Percentiles rank a stretch among this genome's conserved stretches.
Evolutionary conservation across 2,329 filamentous ascomycete species (phyloP).

Genomic region (Simplicillium sp.): DNA sequence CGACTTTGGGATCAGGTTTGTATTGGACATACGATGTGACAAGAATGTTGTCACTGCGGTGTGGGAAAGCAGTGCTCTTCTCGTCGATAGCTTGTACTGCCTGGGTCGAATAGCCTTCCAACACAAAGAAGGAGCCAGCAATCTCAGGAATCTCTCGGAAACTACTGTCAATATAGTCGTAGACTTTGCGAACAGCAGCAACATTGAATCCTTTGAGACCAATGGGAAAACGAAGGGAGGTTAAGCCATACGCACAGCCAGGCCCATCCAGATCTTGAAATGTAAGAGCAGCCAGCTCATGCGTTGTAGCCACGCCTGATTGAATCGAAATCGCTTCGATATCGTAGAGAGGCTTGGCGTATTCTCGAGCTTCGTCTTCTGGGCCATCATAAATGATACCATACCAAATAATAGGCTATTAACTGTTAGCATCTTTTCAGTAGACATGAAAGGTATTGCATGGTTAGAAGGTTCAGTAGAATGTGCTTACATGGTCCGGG

Average conservation of each 20-base stretch:
- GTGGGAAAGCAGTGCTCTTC: constrained; percentile 33
- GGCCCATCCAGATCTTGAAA: constrained; percentile 23
- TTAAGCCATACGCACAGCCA: constrained; percentile 30
- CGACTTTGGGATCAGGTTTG: constrained; percentile 9
- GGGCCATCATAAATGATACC: constrained; percentile 30
- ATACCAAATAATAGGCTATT: constrained; percentile 27
- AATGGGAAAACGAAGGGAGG: constrained; percentile 31
- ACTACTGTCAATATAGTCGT: constrained; percentile 18
- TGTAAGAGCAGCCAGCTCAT: constrained; percentile 29
- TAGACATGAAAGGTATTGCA: no score
- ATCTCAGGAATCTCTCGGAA: constrained; percentile 8
- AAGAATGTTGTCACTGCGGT: constrained; percentile 18
- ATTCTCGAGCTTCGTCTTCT: constrained; percentile 21
- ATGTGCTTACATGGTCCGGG: constrained; percentile 1
- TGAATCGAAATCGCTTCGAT: constrained; percentile 24
- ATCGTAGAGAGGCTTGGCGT: constrained; percentile 28
- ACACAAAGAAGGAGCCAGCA: constrained; percentile 32
- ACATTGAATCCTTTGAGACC: constrained; percentile 27
- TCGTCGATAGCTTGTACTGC: constrained; percentile 28
- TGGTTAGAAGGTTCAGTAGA: no score
- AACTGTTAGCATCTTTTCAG: neutral
- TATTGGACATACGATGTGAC: constrained; percentile 15
- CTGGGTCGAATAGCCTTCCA: constrained; percentile 40
- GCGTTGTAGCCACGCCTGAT: constrained; percentile 25
- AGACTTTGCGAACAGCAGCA: constrained; percentile 15